Conservation (phyloP, 208 protist species). For the Leishmania turanica region DNA sequence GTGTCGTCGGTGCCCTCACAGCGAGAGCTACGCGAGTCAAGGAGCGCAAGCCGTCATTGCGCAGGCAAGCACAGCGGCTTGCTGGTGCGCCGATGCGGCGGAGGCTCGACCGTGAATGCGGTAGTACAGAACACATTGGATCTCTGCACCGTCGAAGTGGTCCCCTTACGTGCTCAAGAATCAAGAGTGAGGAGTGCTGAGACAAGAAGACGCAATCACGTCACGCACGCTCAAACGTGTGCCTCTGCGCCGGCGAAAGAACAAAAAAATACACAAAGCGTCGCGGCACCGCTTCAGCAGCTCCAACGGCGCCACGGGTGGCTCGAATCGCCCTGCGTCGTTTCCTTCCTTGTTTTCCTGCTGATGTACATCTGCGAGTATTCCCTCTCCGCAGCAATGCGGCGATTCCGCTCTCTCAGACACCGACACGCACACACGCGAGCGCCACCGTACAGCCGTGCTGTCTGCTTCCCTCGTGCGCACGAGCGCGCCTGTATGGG, state of each 20-base stretch:
- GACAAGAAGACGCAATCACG: neutral
- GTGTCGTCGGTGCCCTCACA: neutral
- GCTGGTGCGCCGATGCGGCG: neutral
- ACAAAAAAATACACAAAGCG: neutral
- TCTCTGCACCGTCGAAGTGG: neutral
- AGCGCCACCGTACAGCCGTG: neutral
- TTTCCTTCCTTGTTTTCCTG: too few species aligned
- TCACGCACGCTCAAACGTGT: neutral
- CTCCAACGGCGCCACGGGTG: too few species aligned
- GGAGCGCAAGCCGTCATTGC: neutral
- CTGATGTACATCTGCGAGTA: neutral
- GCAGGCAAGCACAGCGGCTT: neutral
- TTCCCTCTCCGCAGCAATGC: neutral
- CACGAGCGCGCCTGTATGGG: too few species aligned
- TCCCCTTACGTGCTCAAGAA: neutral
- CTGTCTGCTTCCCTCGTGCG: too few species aligned
- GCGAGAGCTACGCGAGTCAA: neutral
- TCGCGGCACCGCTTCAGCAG: neutral
- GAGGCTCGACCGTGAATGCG: neutral
- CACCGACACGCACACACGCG: neutral
- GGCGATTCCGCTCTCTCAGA: neutral
- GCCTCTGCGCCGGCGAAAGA: neutral
- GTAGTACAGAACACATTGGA: neutral
- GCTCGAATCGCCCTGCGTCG: too few species aligned
- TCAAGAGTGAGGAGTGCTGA: neutral